Evolutionary conservation across 345 rosid species (phyloP), one percentile per base, ranked within the genome.

Genomic region (Salix brachista): DNA sequence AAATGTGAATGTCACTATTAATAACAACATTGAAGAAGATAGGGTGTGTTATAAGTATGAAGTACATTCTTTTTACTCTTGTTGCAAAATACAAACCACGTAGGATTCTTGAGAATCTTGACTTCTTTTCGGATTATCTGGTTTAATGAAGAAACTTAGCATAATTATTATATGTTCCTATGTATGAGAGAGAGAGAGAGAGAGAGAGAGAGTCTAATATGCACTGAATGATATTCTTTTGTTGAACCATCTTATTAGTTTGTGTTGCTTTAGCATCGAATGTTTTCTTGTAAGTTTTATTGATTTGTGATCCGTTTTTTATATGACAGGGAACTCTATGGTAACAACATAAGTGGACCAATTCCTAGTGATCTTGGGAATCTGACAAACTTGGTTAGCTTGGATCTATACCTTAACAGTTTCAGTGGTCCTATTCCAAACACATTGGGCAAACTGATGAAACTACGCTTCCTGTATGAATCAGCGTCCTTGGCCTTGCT

Each of bases 401-500:
- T 85, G 86, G 88, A 85, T 73, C 86, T 85, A 62, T 85, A 85
- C 83, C 52, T 80, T 72, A 85, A 85, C 70, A 78, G 61, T 60
- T 80, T 85, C 74, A 75, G 42, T 8, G 84, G 88, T 30, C 82
- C 65, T 68, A 80, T 85, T 78, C 88, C 88, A 42, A 84, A 76
- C 25, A 16, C 84, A 39, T 73, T 85, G 84, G 81, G 86, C 32
- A 78, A 78, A 75, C 75, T 85, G 83, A 77, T 75, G 36, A 78
- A 78, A 61, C 58, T 85, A 64, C 83, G 77, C 46, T 85, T 80
- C 72, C 83, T 85, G 88, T 85, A 80, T 56, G 82, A 65, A 76
- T 78, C 37, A 70, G 25, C 65, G 12, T 70, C 78, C 67, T 71
- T 30, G 25, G 23, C 62, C 77, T 65, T 60, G 25, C 14, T n/a